Conservation (phyloP, 345 rosid species). For the Hibiscus mutabilis region DNA sequence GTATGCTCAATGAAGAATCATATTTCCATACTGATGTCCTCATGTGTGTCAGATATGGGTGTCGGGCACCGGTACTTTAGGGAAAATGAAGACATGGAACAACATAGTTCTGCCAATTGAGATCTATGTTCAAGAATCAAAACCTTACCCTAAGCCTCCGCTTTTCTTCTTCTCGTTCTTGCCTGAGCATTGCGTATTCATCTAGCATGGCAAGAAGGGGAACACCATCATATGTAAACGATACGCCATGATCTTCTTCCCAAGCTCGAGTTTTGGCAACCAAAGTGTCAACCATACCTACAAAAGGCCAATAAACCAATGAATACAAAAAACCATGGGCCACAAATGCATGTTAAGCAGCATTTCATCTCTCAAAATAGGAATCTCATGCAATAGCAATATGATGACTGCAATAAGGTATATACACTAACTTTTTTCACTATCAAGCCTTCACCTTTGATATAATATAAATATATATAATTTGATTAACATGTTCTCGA, state of each 20-base stretch:
- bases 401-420: not conserved
- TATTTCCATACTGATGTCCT: not conserved
- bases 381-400: not conserved
- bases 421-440: too few relatives aligned
- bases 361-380: not conserved
- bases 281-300: constrained; percentile 84
- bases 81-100: not conserved
- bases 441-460: too few relatives aligned
- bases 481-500: not conserved
- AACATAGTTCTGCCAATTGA: not conserved
- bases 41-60: not conserved
- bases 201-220: constrained; percentile 94
- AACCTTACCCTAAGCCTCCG: constrained; percentile 61
- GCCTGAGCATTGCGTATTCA: constrained; percentile 86
- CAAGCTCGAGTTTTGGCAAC: constrained; percentile 78
- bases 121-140: not conserved
- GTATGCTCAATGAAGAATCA: not conserved
- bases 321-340: not conserved
- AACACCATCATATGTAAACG: constrained; percentile 82
- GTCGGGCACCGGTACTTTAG: not conserved
- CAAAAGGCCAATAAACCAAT: constrained; percentile 8
- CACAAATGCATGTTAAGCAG: not conserved
- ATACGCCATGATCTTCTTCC: constrained; percentile 73
- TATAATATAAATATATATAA: too few relatives aligned
- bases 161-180: constrained; percentile 93